Evolutionary conservation across 2,329 filamentous ascomycete genomes (phyloP).

Genomic region (Cladorrhinum sp.): DNA sequence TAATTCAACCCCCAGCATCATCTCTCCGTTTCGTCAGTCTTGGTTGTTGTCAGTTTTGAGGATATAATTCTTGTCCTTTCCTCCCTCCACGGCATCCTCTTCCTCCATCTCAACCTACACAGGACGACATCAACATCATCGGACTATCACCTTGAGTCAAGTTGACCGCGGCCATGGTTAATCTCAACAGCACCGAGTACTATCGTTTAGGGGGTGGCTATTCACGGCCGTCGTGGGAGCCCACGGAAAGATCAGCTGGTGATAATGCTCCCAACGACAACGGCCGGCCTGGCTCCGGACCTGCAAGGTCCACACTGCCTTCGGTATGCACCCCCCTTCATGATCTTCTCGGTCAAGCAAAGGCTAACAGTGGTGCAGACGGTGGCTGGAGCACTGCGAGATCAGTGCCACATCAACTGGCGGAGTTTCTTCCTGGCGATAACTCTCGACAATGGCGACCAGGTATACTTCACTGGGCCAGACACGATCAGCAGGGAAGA

Average conservation of each 20-base stretch:
- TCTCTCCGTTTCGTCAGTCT: not conserved
- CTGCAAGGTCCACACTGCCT: constrained; percentile 24
- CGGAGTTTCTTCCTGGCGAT: constrained; percentile 52
- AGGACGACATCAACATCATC: not conserved
- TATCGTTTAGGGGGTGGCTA: constrained; percentile 16
- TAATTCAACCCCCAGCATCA: not conserved
- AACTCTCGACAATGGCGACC: constrained; percentile 46
- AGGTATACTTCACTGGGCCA: constrained; percentile 46
- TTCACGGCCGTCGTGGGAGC: constrained; percentile 25
- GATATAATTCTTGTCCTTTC: not conserved
- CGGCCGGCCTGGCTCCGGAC: constrained; percentile 20
- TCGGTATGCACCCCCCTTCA: constrained; percentile 18
- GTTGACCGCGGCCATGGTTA: constrained; percentile 19
- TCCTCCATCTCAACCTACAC: not conserved
- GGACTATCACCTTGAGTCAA: not conserved
- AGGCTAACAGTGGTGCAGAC: constrained; percentile 27
- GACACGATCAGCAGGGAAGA: constrained; percentile 38
- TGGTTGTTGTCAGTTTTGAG: not conserved
- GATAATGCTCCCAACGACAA: constrained; percentile 18
- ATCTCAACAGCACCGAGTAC: constrained; percentile 7
- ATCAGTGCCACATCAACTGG: constrained; percentile 51
- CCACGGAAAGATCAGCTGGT: constrained; percentile 16
- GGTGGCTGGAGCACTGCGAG: constrained; percentile 51
- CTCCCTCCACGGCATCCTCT: not conserved
- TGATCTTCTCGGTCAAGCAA: not conserved